These are phyloP conservation scores for Pisolithus tinctorius DNA, from an alignment of 768 basidiomycete genomes.

Conservation along the genomic window DNA sequence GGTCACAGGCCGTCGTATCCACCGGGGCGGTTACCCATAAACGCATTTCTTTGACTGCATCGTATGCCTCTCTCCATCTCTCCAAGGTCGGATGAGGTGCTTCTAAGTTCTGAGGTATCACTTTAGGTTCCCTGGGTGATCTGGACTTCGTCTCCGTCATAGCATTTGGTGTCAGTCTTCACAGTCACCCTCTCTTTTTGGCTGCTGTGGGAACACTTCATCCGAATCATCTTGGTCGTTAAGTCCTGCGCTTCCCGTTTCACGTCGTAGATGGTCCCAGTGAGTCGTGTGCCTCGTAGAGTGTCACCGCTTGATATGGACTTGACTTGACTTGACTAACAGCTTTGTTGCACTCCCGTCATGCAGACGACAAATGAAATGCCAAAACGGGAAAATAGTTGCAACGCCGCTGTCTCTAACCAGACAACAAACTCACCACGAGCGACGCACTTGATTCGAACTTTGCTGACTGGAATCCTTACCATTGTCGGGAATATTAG, in stretches of 20 bases:
- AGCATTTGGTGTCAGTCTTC: not conserved
- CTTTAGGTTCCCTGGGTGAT: constrained; percentile 49
- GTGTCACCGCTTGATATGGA: constrained; percentile 38
- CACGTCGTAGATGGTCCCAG: constrained; percentile 12
- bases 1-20: constrained; percentile 86
- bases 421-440: no score
- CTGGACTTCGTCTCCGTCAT: constrained; percentile 1
- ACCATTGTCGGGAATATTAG: no score
- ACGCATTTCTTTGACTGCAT: constrained; percentile 71
- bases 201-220: not conserved
- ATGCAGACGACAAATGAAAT: no score
- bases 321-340: constrained; percentile 32
- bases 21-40: constrained; percentile 72
- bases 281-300: constrained; percentile 27
- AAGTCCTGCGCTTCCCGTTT: constrained; percentile 17
- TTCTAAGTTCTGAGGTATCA: constrained; percentile 46
- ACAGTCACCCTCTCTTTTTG: not conserved
- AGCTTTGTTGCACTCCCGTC: constrained; percentile 26
- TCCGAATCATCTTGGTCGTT: not conserved
- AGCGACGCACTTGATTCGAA: no score
- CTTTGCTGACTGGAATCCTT: no score
- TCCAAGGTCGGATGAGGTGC: constrained; percentile 62
- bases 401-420: no score
- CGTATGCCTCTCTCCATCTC: constrained; percentile 65
- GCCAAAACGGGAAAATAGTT: no score